Percentiles rank a stretch among this genome's conserved stretches.
Evolutionary conservation across 2,329 filamentous ascomycete genomes (phyloP).

Genomic region (Aphanocladium album): DNA sequence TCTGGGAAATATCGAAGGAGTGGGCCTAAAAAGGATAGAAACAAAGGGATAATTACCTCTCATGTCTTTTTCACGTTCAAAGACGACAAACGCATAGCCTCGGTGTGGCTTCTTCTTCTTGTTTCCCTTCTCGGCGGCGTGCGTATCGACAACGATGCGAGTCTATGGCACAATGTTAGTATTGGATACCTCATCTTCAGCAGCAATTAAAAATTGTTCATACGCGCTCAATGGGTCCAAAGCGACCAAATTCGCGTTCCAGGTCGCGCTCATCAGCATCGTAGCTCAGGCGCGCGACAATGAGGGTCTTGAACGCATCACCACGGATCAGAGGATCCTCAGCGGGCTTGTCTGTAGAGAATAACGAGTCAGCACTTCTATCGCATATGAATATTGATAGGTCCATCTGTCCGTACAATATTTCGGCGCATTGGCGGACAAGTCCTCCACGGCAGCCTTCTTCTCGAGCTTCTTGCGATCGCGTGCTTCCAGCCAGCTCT

Average conservation of each 20-base stretch:
- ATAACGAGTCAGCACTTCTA: slow-evolving; percentile 17
- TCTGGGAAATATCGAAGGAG: slow-evolving; percentile 27
- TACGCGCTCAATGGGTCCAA: slow-evolving; percentile 90
- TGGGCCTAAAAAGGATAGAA: slow-evolving; percentile 28
- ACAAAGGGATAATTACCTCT: slow-evolving; percentile 68
- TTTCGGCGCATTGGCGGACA: slow-evolving; percentile 59
- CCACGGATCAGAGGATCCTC: slow-evolving; percentile 87
- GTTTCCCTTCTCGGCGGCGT: slow-evolving; percentile 62
- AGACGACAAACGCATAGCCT: slow-evolving; percentile 96
- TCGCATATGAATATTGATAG: background rate
- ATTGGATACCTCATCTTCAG: background rate
- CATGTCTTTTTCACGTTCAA: slow-evolving; percentile 97
- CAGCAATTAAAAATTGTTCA: slow-evolving; percentile 27
- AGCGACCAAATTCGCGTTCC: slow-evolving; percentile 88
- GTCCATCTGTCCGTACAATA: slow-evolving; percentile 43
- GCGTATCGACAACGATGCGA: slow-evolving; percentile 76
- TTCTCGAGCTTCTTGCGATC: slow-evolving; percentile 82
- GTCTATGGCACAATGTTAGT: slow-evolving; percentile 50
- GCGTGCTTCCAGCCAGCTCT: slow-evolving; percentile 87
- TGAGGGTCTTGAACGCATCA: slow-evolving; percentile 91
- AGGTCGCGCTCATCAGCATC: slow-evolving; percentile 84
- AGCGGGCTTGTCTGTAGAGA: slow-evolving; percentile 63
- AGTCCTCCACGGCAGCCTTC: slow-evolving; percentile 59
- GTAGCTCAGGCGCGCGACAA: slow-evolving; percentile 86
- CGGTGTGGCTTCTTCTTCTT: slow-evolving; percentile 78